Percentiles rank a stretch among this genome's conserved stretches.
These are phyloP conservation scores for Pythium periplocum DNA, from an alignment of 352 stramenopile genomes.

Conservation along the genomic window DNA sequence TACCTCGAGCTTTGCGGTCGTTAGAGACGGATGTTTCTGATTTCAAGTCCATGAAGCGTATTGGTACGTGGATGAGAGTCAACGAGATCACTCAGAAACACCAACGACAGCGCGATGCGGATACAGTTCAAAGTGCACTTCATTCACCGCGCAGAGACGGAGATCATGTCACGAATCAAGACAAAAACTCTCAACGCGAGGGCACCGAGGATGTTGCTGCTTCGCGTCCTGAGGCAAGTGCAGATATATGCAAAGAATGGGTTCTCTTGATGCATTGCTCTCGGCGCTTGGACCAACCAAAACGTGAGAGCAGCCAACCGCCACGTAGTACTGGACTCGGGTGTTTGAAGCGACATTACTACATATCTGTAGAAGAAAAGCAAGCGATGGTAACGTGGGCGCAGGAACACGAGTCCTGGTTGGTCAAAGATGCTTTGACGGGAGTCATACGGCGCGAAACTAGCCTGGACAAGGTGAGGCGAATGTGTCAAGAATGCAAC, in stretches of 20 bases:
- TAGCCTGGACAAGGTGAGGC: conserved; percentile 29
- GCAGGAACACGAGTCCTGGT: conserved; percentile 52
- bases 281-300: conserved; percentile 7
- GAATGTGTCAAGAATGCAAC: conserved; percentile 53
- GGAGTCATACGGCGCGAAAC: conserved; percentile 62
- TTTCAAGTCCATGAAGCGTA: conserved; percentile 57
- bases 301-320: background rate
- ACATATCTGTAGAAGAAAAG: conserved; percentile 64
- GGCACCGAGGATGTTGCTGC: conserved; percentile 18
- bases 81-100: conserved; percentile 48
- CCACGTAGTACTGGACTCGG: conserved; percentile 25
- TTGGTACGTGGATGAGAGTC: conserved; percentile 54
- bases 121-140: conserved; percentile 9
- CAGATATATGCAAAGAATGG: conserved; percentile 64
- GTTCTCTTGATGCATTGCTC: conserved; percentile 60
- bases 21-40: conserved; percentile 38
- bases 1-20: conserved; percentile 29
- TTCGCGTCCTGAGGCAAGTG: conserved; percentile 35
- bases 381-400: conserved; percentile 48
- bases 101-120: conserved; percentile 21
- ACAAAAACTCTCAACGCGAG: conserved; percentile 14
- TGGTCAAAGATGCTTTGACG: conserved; percentile 52
- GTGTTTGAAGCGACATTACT: conserved; percentile 71
- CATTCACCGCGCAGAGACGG: conserved; percentile 24
- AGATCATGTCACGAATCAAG: conserved; percentile 40